Evolutionary conservation across 208 protist genomes (phyloP).

Genomic region (Wallacemonas sp.): DNA sequence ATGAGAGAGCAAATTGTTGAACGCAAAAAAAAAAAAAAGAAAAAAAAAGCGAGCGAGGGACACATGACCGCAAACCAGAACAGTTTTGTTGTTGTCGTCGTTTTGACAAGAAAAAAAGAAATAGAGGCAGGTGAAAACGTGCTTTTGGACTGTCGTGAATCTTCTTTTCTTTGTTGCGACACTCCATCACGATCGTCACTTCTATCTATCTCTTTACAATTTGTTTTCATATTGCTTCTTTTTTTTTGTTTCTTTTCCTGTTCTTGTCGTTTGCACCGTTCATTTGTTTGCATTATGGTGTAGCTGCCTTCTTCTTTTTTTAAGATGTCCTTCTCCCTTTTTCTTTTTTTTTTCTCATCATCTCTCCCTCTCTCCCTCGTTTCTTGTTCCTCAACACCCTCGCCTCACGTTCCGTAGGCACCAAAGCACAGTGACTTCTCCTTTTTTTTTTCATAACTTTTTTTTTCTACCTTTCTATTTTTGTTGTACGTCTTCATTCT

Average conservation of each 20-base stretch:
- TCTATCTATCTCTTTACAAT: not conserved
- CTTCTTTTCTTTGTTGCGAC: not conserved
- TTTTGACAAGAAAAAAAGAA: not conserved
- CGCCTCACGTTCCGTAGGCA: too few species aligned
- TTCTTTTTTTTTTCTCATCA: constrained; percentile 6
- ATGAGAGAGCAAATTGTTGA: not conserved
- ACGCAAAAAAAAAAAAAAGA: not conserved
- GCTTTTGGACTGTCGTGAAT: not conserved
- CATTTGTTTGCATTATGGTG: too few species aligned
- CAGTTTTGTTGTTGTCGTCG: too few species aligned
- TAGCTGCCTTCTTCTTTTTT: constrained; percentile 10
- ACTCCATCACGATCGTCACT: not conserved
- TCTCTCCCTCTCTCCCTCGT: constrained; percentile 1
- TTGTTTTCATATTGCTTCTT: constrained; percentile 6
- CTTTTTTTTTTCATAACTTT: not conserved
- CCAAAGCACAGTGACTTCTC: not conserved
- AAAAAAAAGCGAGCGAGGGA: not conserved
- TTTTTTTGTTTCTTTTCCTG: constrained; percentile 11
- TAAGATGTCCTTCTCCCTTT: constrained; percentile 9
- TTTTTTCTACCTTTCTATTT: not conserved
- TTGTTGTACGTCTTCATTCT: constrained; percentile 14
- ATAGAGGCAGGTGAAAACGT: not conserved
- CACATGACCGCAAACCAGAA: not conserved
- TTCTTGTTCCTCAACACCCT: not conserved
- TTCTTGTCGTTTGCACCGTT: not conserved